Evolutionary conservation across 1,139 yeast genomes (phyloP).

Genomic region (Blastobotrys indianensis): DNA sequence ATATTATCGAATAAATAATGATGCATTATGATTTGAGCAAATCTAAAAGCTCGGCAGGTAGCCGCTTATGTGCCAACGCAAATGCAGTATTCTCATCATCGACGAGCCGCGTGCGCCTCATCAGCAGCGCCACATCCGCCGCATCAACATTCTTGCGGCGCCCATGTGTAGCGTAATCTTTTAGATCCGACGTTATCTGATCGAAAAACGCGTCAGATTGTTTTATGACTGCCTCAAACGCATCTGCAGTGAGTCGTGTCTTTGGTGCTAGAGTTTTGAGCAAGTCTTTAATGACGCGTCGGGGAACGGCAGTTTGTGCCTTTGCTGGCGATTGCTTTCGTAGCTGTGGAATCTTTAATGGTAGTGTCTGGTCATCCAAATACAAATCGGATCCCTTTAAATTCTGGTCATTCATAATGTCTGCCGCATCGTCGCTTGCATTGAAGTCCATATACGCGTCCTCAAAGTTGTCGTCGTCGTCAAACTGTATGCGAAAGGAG

Average conservation of each 20-base stretch:
- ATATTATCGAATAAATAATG: neutral
- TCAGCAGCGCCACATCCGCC: conserved; percentile 26
- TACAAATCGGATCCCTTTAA: neutral
- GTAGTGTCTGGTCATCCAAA: conserved; percentile 6
- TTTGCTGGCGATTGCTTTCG: neutral
- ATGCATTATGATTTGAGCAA: conserved; percentile 5
- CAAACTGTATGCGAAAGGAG: conserved; percentile 11
- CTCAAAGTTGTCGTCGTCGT: conserved; percentile 5
- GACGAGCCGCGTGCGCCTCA: conserved; percentile 26
- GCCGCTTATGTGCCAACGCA: conserved; percentile 25
- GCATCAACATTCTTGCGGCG: conserved; percentile 28
- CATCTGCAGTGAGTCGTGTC: conserved; percentile 20
- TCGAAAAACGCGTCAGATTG: conserved; percentile 28
- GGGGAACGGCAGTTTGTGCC: conserved; percentile 22
- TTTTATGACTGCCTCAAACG: conserved; percentile 25
- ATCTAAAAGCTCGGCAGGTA: conserved; percentile 29
- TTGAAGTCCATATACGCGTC: neutral
- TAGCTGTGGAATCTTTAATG: neutral
- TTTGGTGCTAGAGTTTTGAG: conserved; percentile 18
- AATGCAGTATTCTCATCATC: conserved; percentile 15
- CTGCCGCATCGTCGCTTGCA: conserved; percentile 6
- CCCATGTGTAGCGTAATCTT: conserved; percentile 30
- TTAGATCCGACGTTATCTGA: conserved; percentile 26
- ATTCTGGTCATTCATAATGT: neutral
- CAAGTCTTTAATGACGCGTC: conserved; percentile 21